Evolutionary conservation across 805 yeast species (phyloP), one percentile per base, ranked within the genome.

Genomic region (Blastobotrys chiropterorum): DNA sequence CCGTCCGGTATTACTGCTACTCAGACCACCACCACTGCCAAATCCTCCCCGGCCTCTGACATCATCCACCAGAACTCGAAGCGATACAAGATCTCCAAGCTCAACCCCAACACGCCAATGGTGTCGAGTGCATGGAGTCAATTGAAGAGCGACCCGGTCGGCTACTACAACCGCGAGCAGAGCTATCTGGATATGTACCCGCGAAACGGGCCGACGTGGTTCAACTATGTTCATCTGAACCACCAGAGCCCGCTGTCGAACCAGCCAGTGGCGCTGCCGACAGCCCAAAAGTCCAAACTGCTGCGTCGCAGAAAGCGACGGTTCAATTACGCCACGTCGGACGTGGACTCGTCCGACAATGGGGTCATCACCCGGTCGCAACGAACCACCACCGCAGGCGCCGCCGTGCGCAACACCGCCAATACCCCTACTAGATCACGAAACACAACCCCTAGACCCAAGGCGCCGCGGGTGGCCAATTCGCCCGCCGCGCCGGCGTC

Each of bases 391-490:
- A n/a, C n/a, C n/a, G n/a, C n/a, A n/a, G n/a, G n/a, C 13, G 16
- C 15, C 8, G 19, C 26, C 46, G 13, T 13, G 16, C 3, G 46
- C 31, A n/a, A 16, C 38, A n/a, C 38, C 39, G 13, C 46, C 30
- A n/a, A 14, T 31, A 19, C 16, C 20, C 21, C 34, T 38, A n/a
- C 16, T 19, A 26, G 34, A 3, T 41, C 52, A 8, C 53, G 60
- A 15, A 48, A 56, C 8, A 46, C 58, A 14, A 58, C 62, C 3
- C 62, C 62, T 2, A 46, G 42, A 11, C 54, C 56, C 7, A 49
- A 56, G 13, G 41, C 31, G 82, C 82, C 66, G 85, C 86, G 72
- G 78, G 84, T 58, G 80, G 78, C 77, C 72, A 59, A 72, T 41
- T 56, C 64, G 41, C 64, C 71, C 30, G 60, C 64, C 3, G 52